Percentiles rank a stretch among this genome's conserved stretches.
These are phyloP conservation scores for Sordariomycetes sp. DNA, from an alignment of 2,329 filamentous ascomycete species.

Conservation along the genomic window DNA sequence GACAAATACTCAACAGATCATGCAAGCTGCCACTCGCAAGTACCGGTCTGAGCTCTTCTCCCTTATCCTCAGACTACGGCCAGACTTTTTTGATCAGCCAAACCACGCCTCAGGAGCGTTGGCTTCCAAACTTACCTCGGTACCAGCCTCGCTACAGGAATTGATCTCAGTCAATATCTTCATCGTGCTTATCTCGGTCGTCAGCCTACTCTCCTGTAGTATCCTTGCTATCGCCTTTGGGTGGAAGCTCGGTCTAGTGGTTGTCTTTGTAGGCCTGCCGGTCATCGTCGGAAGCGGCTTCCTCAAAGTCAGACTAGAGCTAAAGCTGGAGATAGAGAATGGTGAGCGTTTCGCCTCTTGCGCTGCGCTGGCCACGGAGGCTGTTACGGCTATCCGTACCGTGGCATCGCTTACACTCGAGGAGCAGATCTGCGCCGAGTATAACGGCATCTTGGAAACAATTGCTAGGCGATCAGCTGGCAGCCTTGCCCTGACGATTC, in stretches of 20 bases:
- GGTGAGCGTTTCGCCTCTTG: slow-evolving; percentile 23
- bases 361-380: slow-evolving; percentile 35
- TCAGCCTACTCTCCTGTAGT: slow-evolving; percentile 70
- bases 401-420: slow-evolving; percentile 29
- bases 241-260: slow-evolving; percentile 80
- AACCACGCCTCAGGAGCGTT: slow-evolving; percentile 84
- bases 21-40: slow-evolving; percentile 73
- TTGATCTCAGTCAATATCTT: slow-evolving; percentile 74
- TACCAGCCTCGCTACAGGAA: slow-evolving; percentile 73
- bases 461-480: background rate
- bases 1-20: slow-evolving; percentile 41
- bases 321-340: slow-evolving; percentile 17
- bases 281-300: slow-evolving; percentile 72
- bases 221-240: slow-evolving; percentile 64
- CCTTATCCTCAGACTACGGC: slow-evolving; percentile 83
- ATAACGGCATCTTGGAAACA: slow-evolving; percentile 14
- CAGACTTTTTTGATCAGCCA: slow-evolving; percentile 81
- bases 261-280: slow-evolving; percentile 71
- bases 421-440: slow-evolving; percentile 19
- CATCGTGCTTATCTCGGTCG: slow-evolving; percentile 64
- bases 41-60: slow-evolving; percentile 78
- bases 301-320: slow-evolving; percentile 88
- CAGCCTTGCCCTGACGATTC: slow-evolving; percentile 9
- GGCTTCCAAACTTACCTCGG: slow-evolving; percentile 82
- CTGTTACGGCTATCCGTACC: slow-evolving; percentile 33